A percentile compares a stretch with the other conserved stretches of the same genome.
Evolutionary conservation across 2,329 filamentous ascomycete species (phyloP).

Genomic region (Apiospora pterosperma): DNA sequence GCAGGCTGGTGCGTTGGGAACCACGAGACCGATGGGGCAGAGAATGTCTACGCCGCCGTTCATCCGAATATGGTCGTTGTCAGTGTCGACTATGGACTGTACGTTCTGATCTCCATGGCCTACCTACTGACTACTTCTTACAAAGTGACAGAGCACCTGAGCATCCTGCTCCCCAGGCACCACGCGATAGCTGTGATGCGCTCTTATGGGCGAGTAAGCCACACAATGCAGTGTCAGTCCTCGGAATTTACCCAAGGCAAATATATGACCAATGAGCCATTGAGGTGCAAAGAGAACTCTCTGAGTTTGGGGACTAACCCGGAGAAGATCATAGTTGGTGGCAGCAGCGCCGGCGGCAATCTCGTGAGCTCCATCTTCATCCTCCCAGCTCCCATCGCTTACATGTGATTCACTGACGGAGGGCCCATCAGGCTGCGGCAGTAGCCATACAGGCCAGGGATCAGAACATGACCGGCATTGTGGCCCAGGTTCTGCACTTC

Average conservation of each 20-base stretch:
- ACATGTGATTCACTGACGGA: neutral
- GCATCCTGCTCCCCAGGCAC: slow-evolving; percentile 43
- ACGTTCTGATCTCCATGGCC: slow-evolving; percentile 3
- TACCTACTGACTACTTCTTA: slow-evolving; percentile 9
- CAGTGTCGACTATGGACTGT: slow-evolving; percentile 35
- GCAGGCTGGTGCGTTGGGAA: slow-evolving; percentile 28
- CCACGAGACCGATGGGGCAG: slow-evolving; percentile 30
- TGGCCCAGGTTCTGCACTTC: slow-evolving; percentile 31
- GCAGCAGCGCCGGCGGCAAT: slow-evolving; percentile 48
- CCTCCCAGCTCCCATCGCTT: neutral
- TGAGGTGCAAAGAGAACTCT: slow-evolving; percentile 42
- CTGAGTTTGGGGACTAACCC: slow-evolving; percentile 31
- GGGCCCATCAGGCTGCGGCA: slow-evolving; percentile 19
- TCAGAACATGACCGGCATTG: slow-evolving; percentile 27
- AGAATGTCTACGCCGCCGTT: slow-evolving; percentile 30
- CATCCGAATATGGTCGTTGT: slow-evolving; percentile 32
- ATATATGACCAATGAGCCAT: slow-evolving; percentile 12
- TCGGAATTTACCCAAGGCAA: neutral
- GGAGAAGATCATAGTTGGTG: slow-evolving; percentile 40
- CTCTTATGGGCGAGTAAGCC: slow-evolving; percentile 35
- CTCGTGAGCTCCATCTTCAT: slow-evolving; percentile 29
- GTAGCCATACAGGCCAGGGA: slow-evolving; percentile 28
- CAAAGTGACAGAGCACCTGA: slow-evolving; percentile 43
- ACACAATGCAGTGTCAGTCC: too few relatives aligned
- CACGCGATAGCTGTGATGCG: slow-evolving; percentile 50